These are phyloP conservation scores for Zopfia rhizophila DNA, from an alignment of 2,329 filamentous ascomycete species.

Conservation along the genomic window DNA sequence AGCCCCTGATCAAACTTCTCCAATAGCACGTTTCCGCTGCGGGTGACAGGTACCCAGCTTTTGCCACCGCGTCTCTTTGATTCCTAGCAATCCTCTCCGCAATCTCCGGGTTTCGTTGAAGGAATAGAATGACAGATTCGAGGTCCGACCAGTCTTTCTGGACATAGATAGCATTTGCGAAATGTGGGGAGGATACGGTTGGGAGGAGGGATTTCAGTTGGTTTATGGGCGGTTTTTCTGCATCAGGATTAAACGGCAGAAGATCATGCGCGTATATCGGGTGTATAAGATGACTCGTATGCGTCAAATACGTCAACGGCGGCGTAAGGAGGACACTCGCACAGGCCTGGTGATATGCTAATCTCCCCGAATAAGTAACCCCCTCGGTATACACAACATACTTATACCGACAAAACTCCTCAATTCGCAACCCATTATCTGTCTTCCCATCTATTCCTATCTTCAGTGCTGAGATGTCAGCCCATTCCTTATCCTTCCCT, in stretches of 20 bases:
- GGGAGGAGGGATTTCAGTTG: constrained; percentile 1
- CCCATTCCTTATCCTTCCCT: constrained; percentile 27
- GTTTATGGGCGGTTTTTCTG: neutral
- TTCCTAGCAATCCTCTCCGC: constrained; percentile 24
- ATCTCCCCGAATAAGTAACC: constrained; percentile 30
- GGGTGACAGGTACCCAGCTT: constrained; percentile 16
- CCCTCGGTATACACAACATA: constrained; percentile 35
- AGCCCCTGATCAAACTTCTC: constrained; percentile 24
- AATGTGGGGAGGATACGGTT: constrained; percentile 7
- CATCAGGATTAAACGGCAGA: neutral
- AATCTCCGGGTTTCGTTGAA: constrained; percentile 17
- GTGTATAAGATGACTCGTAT: constrained; percentile 18
- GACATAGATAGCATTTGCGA: constrained; percentile 30
- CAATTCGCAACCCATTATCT: constrained; percentile 22
- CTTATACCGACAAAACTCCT: constrained; percentile 30
- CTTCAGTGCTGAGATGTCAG: constrained; percentile 27
- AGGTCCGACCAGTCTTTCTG: constrained; percentile 23
- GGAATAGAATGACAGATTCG: constrained; percentile 16
- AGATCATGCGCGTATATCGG: constrained; percentile 22
- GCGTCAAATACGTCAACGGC: constrained; percentile 25
- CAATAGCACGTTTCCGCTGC: constrained; percentile 33
- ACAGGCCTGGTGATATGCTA: constrained; percentile 33
- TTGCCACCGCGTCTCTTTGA: constrained; percentile 19
- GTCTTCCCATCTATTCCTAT: constrained; percentile 8
- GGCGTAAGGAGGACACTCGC: constrained; percentile 27